Conservation (phyloP, 73 alveolate species). For the Tetrahymena borealis region DNA sequence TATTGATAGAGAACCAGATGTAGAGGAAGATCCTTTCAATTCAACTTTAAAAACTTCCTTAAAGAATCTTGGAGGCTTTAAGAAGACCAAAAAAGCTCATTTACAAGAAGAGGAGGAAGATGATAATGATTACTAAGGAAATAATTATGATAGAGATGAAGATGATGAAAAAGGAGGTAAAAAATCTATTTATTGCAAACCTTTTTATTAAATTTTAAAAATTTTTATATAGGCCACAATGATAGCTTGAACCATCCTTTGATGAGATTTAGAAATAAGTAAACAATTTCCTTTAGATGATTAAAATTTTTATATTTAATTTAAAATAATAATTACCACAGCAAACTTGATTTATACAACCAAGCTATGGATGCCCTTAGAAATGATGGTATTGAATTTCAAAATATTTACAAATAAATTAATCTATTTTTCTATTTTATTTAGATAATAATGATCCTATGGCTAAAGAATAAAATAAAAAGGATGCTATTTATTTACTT, state of each 20-base stretch:
- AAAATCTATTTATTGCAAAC: neutral
- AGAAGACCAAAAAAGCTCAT: neutral
- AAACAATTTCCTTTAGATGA: neutral
- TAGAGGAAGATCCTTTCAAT: neutral
- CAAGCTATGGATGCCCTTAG: neutral
- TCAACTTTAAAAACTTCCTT: neutral
- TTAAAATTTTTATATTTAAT: neutral
- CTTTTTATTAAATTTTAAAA: neutral
- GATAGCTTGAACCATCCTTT: neutral
- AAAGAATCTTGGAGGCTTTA: neutral
- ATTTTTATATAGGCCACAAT: neutral
- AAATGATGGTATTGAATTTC: neutral
- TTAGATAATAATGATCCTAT: neutral
- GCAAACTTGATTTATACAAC: neutral
- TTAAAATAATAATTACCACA: neutral
- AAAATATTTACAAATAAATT: neutral
- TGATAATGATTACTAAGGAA: neutral
- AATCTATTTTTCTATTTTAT: neutral
- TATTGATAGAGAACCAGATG: neutral
- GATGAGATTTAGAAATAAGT: neutral
- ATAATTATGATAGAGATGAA: neutral
- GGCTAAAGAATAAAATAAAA: neutral
- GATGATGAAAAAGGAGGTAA: neutral
- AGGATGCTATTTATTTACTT: neutral
- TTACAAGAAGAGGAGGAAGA: neutral